Conservation (phyloP, 805 yeast genomes). For the Sugiyamaella chiloensis region DNA sequence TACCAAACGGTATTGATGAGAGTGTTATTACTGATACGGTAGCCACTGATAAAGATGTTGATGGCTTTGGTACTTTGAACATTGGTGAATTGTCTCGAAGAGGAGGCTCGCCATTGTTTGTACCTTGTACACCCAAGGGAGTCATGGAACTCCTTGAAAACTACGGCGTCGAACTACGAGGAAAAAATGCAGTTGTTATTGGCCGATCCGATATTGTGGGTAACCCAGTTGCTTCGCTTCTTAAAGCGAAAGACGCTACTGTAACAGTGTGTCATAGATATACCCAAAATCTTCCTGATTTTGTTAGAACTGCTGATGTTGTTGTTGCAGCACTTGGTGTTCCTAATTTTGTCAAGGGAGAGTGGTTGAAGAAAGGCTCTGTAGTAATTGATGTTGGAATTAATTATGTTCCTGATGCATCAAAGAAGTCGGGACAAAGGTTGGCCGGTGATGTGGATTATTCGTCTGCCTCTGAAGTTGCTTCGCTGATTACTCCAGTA, state of each 20-base stretch:
- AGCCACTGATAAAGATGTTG: constrained; percentile 83
- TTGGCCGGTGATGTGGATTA: constrained; percentile 96
- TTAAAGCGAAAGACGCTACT: constrained; percentile 74
- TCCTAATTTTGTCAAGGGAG: constrained; percentile 80
- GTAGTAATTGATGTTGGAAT: constrained; percentile 94
- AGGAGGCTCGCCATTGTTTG: constrained; percentile 76
- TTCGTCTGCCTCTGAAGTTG: constrained; percentile 58
- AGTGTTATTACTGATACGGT: constrained; percentile 77
- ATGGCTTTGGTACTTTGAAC: constrained; percentile 87
- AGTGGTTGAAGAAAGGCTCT: constrained; percentile 80
- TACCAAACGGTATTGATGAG: constrained; percentile 79
- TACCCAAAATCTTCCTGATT: constrained; percentile 56
- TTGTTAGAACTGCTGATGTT: constrained; percentile 71
- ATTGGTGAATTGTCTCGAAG: constrained; percentile 87
- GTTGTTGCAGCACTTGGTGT: constrained; percentile 90
- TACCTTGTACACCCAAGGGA: constrained; percentile 96
- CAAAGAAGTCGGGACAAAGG: constrained; percentile 72
- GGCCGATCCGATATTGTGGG: constrained; percentile 98
- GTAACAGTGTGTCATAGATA: constrained; percentile 84
- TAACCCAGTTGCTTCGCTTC: constrained; percentile 81
- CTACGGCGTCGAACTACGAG: constrained; percentile 64
- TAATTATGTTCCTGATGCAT: constrained; percentile 74
- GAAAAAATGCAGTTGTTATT: constrained; percentile 83
- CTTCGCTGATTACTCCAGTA: constrained; percentile 83
- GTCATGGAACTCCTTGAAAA: constrained; percentile 74